Evolutionary conservation across 305 asterid species (phyloP), one percentile per base, ranked within the genome.

Genomic region (Petunia hybrid): DNA sequence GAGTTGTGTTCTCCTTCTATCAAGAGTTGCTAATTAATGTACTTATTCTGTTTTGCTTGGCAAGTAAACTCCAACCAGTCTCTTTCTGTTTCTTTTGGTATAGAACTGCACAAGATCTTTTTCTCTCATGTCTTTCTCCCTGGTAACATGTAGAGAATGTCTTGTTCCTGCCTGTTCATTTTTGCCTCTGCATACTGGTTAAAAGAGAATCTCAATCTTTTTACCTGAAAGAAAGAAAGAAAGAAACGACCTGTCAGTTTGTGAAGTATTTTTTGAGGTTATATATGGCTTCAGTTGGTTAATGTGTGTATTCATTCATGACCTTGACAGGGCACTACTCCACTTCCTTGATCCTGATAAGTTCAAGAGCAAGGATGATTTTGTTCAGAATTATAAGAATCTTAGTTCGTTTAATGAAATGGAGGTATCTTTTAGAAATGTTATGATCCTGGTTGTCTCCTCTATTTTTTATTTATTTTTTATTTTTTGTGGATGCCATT

Each of bases 291-390:
- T 74, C 35, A 53, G 64, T 53, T 36, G 79, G 64, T 53, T 46
- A 51, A 80, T 81, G 80, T 82, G 67, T 87, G 43, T 80, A 61
- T 57, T 83, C 55, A 59, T 61, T 79, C 65, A 55, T 81, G 77
- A 46, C 61, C 81, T 85, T 43, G 84, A 41, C 90, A 97, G 99
- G 99, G 99, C 99, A n/a, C 84, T 97, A 88, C 99, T 97, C 87
- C 99, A 97, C 91, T 97, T 97, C 89, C 99, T 97, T 84, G 99
- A 97, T 88, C 90, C 95, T 69, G 92, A 88, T 74, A 97, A 97
- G 89, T 97, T 97, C 82, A 91, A 87, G 91, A 91, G 91, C 81
- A 97, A 91, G 92, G 99, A 97, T 45, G 97, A 91, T 62, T 97
- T 97, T 85, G 98, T 97, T 81, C 97, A 92, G 75, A 95, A 89